Percentiles rank a stretch among this genome's conserved stretches.
phyloP scores from a whole-genome alignment of 1,284 basidiomycete species.

The Phlebopus sp. region DNA sequence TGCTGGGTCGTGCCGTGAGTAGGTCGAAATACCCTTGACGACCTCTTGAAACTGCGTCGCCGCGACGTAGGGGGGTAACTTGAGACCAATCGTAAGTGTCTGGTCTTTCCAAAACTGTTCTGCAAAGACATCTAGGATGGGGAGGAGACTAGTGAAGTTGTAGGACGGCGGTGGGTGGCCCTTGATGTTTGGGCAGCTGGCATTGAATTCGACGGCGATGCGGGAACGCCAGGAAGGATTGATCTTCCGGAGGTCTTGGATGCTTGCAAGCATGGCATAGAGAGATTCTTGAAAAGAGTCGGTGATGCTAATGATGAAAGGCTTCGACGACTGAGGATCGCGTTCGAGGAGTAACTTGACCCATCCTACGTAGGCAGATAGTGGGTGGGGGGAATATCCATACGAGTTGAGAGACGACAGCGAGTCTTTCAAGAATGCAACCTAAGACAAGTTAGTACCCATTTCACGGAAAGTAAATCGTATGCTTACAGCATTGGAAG shows the following conservation, averaged over 20 bases:
- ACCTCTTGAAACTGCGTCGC: slow-evolving; percentile 58
- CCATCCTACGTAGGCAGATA: slow-evolving; percentile 62
- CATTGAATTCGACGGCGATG: slow-evolving; percentile 74
- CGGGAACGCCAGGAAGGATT: slow-evolving; percentile 28
- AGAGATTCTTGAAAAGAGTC: slow-evolving; percentile 52
- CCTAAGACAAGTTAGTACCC: slow-evolving; percentile 36
- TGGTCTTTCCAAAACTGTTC: slow-evolving; percentile 46
- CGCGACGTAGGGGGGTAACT: slow-evolving; percentile 76
- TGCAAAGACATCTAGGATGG: slow-evolving; percentile 54
- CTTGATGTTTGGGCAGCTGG: slow-evolving; percentile 75
- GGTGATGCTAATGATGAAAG: slow-evolving; percentile 75
- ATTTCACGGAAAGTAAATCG: not conserved
- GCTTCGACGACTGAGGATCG: slow-evolving; percentile 43
- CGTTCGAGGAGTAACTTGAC: slow-evolving; percentile 48
- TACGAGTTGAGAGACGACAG: slow-evolving; percentile 71
- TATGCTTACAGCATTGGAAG: slow-evolving; percentile 51
- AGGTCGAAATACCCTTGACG: slow-evolving; percentile 41
- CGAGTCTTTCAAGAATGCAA: slow-evolving; percentile 49
- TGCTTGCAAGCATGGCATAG: slow-evolving; percentile 48
- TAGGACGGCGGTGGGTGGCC: slow-evolving; percentile 65
- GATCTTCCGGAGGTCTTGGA: slow-evolving; percentile 55
- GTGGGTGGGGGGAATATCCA: slow-evolving; percentile 75
- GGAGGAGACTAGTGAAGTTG: slow-evolving; percentile 39
- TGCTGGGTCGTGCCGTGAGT: slow-evolving; percentile 21
- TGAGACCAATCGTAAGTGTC: slow-evolving; percentile 69